Conservation (phyloP, 2,329 filamentous ascomycete species). For the Apiospora saccharicola region DNA sequence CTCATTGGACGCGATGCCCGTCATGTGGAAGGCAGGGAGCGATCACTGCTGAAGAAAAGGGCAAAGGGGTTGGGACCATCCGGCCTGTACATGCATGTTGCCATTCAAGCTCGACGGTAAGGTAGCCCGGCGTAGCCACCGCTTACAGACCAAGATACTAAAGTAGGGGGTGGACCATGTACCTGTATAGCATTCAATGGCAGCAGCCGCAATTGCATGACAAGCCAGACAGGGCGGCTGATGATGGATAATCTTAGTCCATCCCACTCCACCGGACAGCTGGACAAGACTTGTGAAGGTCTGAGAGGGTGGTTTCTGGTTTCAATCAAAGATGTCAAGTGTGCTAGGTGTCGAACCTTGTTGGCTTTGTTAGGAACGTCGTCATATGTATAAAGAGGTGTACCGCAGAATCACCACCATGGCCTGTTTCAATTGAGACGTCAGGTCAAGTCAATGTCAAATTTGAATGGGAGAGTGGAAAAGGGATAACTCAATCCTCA, state of each 20-base stretch:
- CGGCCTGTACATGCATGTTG: background rate
- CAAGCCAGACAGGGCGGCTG: background rate
- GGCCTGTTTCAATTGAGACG: background rate
- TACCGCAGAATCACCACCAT: background rate
- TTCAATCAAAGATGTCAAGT: background rate
- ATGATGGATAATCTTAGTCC: slow-evolving; percentile 3
- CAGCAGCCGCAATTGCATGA: slow-evolving; percentile 15
- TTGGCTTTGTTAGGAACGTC: background rate
- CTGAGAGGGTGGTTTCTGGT: background rate
- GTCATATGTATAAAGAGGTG: background rate
- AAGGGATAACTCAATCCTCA: background rate
- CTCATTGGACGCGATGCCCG: background rate
- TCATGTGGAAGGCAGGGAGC: background rate
- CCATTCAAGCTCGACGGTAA: background rate
- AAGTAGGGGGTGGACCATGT: slow-evolving; percentile 5
- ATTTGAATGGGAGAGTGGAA: background rate
- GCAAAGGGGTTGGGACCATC: background rate
- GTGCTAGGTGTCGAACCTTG: background rate
- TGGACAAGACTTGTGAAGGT: background rate
- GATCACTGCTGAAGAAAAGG: slow-evolving; percentile 13
- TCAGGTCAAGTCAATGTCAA: background rate
- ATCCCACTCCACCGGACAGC: background rate
- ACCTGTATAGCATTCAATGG: slow-evolving; percentile 6
- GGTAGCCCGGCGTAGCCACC: background rate
- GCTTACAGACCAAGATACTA: background rate